These are phyloP conservation scores for Penicillium antarcticum DNA, from an alignment of 495 filamentous ascomycete genomes.

Conservation along the genomic window DNA sequence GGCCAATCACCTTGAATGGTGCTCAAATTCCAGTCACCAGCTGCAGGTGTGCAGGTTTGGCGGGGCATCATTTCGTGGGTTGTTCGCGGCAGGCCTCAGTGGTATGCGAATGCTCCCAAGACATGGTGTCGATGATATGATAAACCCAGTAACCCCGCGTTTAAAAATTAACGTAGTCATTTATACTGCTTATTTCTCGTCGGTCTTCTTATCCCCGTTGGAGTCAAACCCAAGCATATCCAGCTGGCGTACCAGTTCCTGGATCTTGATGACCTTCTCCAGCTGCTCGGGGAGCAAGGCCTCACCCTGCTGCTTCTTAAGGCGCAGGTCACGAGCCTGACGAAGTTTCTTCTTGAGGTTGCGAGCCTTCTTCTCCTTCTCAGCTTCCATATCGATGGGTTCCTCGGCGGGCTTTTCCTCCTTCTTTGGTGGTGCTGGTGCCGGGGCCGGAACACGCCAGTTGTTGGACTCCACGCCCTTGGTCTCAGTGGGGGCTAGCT, in stretches of 20 bases:
- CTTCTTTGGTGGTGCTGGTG: conserved; percentile 19
- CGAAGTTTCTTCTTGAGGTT: conserved; percentile 95
- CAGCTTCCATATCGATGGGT: conserved; percentile 61
- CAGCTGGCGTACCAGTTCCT: conserved; percentile 85
- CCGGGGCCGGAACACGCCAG: conserved; percentile 18
- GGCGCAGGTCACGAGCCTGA: conserved; percentile 85
- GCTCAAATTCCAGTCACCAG: too few relatives aligned
- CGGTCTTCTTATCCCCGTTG: conserved; percentile 51
- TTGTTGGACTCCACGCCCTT: conserved; percentile 32
- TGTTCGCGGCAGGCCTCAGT: neutral
- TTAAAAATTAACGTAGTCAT: neutral
- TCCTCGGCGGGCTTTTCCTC: conserved; percentile 31
- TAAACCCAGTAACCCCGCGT: neutral
- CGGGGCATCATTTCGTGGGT: neutral
- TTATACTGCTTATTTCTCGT: conserved; percentile 12
- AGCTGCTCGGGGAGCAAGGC: conserved; percentile 88
- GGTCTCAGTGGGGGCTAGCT: conserved; percentile 33
- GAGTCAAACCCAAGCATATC: conserved; percentile 81
- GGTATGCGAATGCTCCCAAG: neutral
- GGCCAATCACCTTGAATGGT: too few relatives aligned
- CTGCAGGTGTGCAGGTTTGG: too few relatives aligned
- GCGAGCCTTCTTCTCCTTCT: conserved; percentile 88
- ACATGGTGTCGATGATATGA: neutral
- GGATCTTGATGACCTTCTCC: conserved; percentile 95
- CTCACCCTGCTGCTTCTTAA: conserved; percentile 86